These are phyloP conservation scores for Acorus gramineus DNA, from an alignment of 106 monocot species.

Conservation along the genomic window DNA sequence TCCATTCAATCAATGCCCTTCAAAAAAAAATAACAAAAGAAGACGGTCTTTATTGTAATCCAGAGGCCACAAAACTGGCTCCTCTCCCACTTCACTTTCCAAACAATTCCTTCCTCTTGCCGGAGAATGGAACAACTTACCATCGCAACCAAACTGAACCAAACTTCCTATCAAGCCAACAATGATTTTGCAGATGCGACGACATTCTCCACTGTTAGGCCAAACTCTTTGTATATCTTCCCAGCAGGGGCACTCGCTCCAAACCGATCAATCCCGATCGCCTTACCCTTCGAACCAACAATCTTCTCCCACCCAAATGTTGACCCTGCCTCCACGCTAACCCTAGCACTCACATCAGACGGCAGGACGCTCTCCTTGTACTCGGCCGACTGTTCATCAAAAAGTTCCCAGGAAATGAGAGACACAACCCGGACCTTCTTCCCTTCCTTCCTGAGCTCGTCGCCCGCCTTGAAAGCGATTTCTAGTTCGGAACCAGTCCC, in stretches of 20 bases:
- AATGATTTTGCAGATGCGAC: slow-evolving; percentile 44
- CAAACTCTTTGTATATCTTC: slow-evolving; percentile 80
- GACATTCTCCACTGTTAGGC: slow-evolving; percentile 58
- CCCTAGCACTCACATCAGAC: slow-evolving; percentile 44
- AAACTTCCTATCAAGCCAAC: background rate
- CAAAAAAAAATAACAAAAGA: too few relatives aligned
- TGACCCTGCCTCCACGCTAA: slow-evolving; percentile 73
- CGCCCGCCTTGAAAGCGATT: slow-evolving; percentile 70
- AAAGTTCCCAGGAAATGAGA: slow-evolving; percentile 78
- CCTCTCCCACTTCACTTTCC: too few relatives aligned
- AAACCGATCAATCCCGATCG: slow-evolving; percentile 66
- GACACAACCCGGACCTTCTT: slow-evolving; percentile 74
- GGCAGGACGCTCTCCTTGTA: slow-evolving; percentile 82
- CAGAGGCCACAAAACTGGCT: too few relatives aligned
- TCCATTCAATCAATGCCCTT: too few relatives aligned
- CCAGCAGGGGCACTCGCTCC: slow-evolving; percentile 89
- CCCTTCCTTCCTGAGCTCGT: slow-evolving; percentile 67
- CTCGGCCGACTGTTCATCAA: slow-evolving; percentile 57
- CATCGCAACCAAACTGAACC: too few relatives aligned
- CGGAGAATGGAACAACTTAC: too few relatives aligned
- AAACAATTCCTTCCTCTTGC: too few relatives aligned
- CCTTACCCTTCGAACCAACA: slow-evolving; percentile 59
- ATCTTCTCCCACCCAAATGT: slow-evolving; percentile 77
- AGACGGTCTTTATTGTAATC: too few relatives aligned
- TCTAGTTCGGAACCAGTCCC: slow-evolving; percentile 79